phyloP scores from a whole-genome alignment of 805 yeast species.

The Pichia cabralensis region DNA sequence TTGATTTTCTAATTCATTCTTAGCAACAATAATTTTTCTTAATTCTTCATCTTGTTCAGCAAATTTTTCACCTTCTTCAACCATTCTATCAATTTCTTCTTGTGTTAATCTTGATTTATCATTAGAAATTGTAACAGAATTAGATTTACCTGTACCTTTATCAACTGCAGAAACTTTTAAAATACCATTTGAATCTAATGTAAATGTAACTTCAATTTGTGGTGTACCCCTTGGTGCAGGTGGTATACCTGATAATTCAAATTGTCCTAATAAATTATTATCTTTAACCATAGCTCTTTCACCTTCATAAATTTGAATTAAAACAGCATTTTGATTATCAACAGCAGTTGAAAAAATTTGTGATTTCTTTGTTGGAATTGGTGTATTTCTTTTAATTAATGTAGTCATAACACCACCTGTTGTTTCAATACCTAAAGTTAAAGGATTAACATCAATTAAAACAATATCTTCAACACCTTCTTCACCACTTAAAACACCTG shows the following conservation, averaged over 20 bases:
- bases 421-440: conserved; percentile 92
- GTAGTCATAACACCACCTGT: conserved; percentile 98
- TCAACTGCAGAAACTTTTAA: conserved; percentile 81
- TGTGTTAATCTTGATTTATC: conserved; percentile 90
- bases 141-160: conserved; percentile 89
- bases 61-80: conserved; percentile 90
- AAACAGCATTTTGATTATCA: conserved; percentile 91
- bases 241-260: conserved; percentile 78
- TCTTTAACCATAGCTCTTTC: conserved; percentile 93
- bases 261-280: conserved; percentile 81
- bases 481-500: conserved; percentile 95
- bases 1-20: conserved; percentile 81
- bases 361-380: conserved; percentile 91
- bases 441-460: conserved; percentile 85
- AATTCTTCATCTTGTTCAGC: conserved; percentile 85
- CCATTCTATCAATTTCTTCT: conserved; percentile 96
- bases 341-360: conserved; percentile 94
- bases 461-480: conserved; percentile 87
- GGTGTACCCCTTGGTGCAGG: conserved; percentile 92
- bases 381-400: conserved; percentile 87
- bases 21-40: conserved; percentile 78
- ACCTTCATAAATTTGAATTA: conserved; percentile 92
- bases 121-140: conserved; percentile 84
- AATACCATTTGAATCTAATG: conserved; percentile 79
- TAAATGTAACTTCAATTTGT: conserved; percentile 84